Conservation (phyloP, 1,284 basidiomycete genomes). For the Apiotrichum montevideense region DNA sequence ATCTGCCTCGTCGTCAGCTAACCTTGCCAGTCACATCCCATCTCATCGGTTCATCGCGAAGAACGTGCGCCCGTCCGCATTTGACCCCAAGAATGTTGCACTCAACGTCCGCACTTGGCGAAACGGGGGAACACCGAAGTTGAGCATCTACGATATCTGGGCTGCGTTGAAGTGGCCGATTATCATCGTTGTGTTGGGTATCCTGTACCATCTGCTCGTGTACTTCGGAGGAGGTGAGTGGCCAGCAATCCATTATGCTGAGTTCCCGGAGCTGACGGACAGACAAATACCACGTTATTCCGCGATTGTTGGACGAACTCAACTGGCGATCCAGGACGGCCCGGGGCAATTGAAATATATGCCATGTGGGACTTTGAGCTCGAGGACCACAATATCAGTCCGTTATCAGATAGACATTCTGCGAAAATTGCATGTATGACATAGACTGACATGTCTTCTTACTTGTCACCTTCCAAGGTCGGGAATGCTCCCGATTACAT, state of each 20-base stretch:
- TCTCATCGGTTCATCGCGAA: slow-evolving; percentile 37
- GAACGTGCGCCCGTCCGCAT: slow-evolving; percentile 31
- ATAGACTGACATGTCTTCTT: too few species aligned
- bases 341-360: not conserved
- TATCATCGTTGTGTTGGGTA: slow-evolving; percentile 27
- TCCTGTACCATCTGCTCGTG: slow-evolving; percentile 33
- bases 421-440: too few species aligned
- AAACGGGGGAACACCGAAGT: slow-evolving; percentile 26
- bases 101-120: slow-evolving; percentile 35
- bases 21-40: slow-evolving; percentile 33
- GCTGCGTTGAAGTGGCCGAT: slow-evolving; percentile 28
- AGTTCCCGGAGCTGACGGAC: slow-evolving; percentile 14
- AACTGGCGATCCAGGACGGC: slow-evolving; percentile 12
- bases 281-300: slow-evolving; percentile 39
- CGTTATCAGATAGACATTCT: too few species aligned
- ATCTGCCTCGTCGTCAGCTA: too few species aligned
- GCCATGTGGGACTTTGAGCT: too few species aligned
- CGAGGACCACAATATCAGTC: too few species aligned
- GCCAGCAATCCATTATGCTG: not conserved
- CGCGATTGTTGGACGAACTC: slow-evolving; percentile 23
- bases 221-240: slow-evolving; percentile 32
- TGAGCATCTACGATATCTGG: slow-evolving; percentile 26
- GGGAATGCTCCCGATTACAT: too few species aligned
- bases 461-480: too few species aligned
- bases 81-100: slow-evolving; percentile 28